phyloP scores from a whole-genome alignment of 768 basidiomycete genomes.

The Boletus bicolor region DNA sequence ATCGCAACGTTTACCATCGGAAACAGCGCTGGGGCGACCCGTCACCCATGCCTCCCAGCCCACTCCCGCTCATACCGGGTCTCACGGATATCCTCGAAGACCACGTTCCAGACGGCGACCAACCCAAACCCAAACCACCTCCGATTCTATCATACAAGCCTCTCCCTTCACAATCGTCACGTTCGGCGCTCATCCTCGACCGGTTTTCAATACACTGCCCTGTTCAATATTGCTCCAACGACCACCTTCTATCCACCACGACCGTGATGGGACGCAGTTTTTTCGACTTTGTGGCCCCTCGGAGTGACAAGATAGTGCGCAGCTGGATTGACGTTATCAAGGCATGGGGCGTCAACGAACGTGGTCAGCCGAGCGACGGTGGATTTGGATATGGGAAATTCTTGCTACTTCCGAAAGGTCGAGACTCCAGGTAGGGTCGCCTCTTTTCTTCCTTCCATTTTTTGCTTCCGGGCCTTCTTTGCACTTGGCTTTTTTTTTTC shows the following conservation, averaged over 20 bases:
- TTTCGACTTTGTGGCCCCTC: conserved; percentile 68
- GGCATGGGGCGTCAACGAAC: conserved; percentile 81
- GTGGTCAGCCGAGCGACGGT: conserved; percentile 78
- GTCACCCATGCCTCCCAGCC: conserved; percentile 57
- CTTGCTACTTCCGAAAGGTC: conserved; percentile 48
- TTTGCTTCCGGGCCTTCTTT: not conserved
- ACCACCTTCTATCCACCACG: conserved; percentile 59
- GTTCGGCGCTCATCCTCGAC: conserved; percentile 80
- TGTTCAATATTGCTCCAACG: conserved; percentile 72
- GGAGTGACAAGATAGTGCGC: conserved; percentile 64
- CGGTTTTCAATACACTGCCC: conserved; percentile 67
- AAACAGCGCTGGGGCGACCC: conserved; percentile 67
- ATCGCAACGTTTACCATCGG: conserved; percentile 3
- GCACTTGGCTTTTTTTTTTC: not conserved
- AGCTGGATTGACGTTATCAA: conserved; percentile 78
- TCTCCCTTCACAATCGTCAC: conserved; percentile 65
- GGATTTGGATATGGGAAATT: conserved; percentile 84
- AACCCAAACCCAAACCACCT: conserved; percentile 1
- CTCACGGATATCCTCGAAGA: conserved; percentile 15
- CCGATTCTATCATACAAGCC: conserved; percentile 51
- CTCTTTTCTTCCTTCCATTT: not conserved
- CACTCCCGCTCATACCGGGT: conserved; percentile 31
- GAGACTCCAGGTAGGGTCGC: conserved; percentile 51
- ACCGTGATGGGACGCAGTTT: conserved; percentile 61
- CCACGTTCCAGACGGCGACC: not conserved